Evolutionary conservation across 768 basidiomycete species (phyloP).

Genomic region (Pluteus cervinus): DNA sequence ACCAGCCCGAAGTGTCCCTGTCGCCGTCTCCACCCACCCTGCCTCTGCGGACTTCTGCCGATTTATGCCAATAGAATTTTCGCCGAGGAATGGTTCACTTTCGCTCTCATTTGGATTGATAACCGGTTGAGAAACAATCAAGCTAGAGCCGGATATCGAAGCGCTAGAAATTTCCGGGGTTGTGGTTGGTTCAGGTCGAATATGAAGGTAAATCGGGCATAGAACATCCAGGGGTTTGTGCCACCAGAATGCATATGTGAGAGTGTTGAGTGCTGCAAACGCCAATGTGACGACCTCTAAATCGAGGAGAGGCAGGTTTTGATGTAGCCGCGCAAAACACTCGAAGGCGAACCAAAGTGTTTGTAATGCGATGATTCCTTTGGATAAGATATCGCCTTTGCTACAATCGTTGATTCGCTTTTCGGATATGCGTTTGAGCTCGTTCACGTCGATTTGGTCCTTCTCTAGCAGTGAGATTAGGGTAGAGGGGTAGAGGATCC

Average conservation of each 20-base stretch:
- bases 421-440: no score
- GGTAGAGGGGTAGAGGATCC: no score
- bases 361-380: slow-evolving; percentile 26
- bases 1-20: no score
- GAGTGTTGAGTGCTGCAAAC: slow-evolving; percentile 22
- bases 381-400: slow-evolving; percentile 29
- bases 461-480: no score
- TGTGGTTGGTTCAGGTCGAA: neutral
- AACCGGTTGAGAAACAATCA: no score
- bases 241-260: slow-evolving; percentile 31
- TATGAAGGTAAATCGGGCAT: slow-evolving; percentile 11
- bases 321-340: slow-evolving; percentile 16
- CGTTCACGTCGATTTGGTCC: slow-evolving; percentile 15
- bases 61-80: no score
- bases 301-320: slow-evolving; percentile 23
- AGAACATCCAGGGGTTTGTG: slow-evolving; percentile 30
- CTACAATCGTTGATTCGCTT: neutral
- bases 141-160: no score
- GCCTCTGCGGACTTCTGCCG: no score
- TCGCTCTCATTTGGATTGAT: no score
- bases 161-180: no score
- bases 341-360: slow-evolving; percentile 28
- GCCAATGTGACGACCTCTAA: slow-evolving; percentile 31
- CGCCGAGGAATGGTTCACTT: no score
- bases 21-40: no score